Percentiles rank a stretch among this genome's conserved stretches.
Evolutionary conservation across 768 basidiomycete species (phyloP).

Genomic region (Hortiboletus flavorubellus): DNA sequence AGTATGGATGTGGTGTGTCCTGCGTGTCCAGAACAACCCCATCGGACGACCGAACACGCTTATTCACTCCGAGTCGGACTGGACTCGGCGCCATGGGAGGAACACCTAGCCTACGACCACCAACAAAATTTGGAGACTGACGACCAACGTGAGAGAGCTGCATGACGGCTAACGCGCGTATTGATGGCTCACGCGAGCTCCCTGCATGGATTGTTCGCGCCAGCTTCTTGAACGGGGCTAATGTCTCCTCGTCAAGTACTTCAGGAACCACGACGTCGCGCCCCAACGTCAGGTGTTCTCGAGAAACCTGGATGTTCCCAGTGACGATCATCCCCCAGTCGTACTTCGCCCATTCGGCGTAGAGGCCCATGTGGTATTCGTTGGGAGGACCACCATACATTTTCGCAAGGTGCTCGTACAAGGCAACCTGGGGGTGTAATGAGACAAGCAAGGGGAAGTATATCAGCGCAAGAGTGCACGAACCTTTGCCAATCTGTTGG

Average conservation of each 20-base stretch:
- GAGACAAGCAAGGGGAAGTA: background rate
- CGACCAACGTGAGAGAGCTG: slow-evolving; percentile 83
- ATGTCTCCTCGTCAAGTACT: slow-evolving; percentile 37
- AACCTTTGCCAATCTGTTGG: slow-evolving; percentile 57
- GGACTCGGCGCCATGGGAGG: slow-evolving; percentile 73
- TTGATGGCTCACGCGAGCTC: slow-evolving; percentile 4
- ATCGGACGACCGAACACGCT: slow-evolving; percentile 3
- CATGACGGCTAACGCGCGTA: slow-evolving; percentile 55
- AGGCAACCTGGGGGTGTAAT: slow-evolving; percentile 59
- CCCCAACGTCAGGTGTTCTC: slow-evolving; percentile 63
- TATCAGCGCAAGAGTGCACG: background rate
- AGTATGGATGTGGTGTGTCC: slow-evolving; percentile 19
- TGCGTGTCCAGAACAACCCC: slow-evolving; percentile 2
- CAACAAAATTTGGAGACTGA: slow-evolving; percentile 72
- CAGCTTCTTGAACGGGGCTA: slow-evolving; percentile 50
- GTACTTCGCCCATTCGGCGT: slow-evolving; percentile 69
- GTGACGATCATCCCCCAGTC: slow-evolving; percentile 89
- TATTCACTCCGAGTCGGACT: slow-evolving; percentile 43
- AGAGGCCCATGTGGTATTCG: slow-evolving; percentile 56
- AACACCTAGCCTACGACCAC: slow-evolving; percentile 59
- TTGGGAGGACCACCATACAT: slow-evolving; percentile 74
- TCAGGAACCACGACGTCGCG: slow-evolving; percentile 65
- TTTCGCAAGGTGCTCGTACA: slow-evolving; percentile 80
- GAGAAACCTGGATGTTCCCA: slow-evolving; percentile 75
- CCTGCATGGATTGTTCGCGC: slow-evolving; percentile 48